Evolutionary conservation across 371 early-diverging fungal genomes (phyloP).

Genomic region (Funneliformis caledonium): DNA sequence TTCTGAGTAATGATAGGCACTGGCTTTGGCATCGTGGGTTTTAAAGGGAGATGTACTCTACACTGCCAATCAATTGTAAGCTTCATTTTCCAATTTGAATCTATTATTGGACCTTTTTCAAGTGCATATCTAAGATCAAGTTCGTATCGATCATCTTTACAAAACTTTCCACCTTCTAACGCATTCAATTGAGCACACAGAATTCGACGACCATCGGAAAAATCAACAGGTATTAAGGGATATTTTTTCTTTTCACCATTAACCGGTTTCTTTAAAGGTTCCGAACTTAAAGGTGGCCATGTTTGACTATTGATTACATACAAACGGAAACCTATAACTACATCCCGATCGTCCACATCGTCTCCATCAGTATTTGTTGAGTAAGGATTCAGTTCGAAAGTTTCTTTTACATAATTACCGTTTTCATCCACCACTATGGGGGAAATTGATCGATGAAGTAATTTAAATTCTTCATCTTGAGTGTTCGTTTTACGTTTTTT

Average conservation of each 20-base stretch:
- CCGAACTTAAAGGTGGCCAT: constrained; percentile 12
- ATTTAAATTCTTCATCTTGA: not conserved
- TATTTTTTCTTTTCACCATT: not conserved
- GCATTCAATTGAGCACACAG: constrained; percentile 24
- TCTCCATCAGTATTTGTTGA: constrained; percentile 7
- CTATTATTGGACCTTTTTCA: constrained; percentile 18
- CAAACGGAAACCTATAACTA: constrained; percentile 22
- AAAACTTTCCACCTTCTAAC: constrained; percentile 15
- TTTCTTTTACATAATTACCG: not conserved
- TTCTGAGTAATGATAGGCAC: not conserved
- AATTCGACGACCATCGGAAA: not conserved
- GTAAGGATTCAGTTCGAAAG: not conserved
- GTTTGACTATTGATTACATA: constrained; percentile 12
- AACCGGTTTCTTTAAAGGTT: not conserved
- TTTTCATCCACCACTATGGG: not conserved
- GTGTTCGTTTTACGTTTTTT: constrained; percentile 15
- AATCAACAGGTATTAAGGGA: not conserved
- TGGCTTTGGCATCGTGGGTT: not conserved
- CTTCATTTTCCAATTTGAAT: constrained; percentile 25
- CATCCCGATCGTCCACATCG: not conserved
- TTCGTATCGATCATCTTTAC: constrained; percentile 33
- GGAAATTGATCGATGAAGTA: not conserved
- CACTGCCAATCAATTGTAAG: constrained; percentile 27
- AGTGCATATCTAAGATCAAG: not conserved
- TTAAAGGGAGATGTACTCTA: constrained; percentile 19